phyloP scores from a whole-genome alignment of 1,284 basidiomycete genomes.

The Cryptococcus amylolentus region DNA sequence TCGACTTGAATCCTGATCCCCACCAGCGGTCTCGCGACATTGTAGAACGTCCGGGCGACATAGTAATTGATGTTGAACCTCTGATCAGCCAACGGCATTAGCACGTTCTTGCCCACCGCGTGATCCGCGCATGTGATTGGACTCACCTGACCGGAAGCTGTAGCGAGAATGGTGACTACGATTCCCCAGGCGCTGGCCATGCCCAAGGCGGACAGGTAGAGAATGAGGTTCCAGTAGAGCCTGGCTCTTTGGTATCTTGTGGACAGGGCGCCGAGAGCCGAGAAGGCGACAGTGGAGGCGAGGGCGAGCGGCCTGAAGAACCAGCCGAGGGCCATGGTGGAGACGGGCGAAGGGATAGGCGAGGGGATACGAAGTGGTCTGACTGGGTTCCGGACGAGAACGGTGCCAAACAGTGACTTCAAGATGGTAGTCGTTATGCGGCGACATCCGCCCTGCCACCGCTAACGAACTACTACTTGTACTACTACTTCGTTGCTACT shows the following conservation, averaged over 20 bases:
- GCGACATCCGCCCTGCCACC: no score
- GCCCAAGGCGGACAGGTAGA: constrained; percentile 73
- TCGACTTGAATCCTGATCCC: constrained; percentile 75
- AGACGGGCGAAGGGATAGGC: background rate
- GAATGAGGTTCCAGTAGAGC: constrained; percentile 63
- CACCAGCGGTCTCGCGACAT: constrained; percentile 62
- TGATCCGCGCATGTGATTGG: background rate
- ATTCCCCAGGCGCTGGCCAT: constrained; percentile 74
- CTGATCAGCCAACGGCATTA: constrained; percentile 27
- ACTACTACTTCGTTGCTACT: no score
- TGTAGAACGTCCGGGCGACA: constrained; percentile 82
- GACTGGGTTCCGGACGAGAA: no score
- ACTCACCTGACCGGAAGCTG: constrained; percentile 59
- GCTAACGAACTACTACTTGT: no score
- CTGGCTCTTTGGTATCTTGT: constrained; percentile 37
- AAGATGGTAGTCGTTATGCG: no score
- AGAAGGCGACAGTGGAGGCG: constrained; percentile 41
- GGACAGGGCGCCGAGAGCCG: constrained; percentile 40
- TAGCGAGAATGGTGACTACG: constrained; percentile 66
- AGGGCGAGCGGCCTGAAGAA: constrained; percentile 44
- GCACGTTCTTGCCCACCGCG: background rate
- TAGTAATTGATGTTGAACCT: constrained; percentile 80
- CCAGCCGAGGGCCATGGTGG: constrained; percentile 24
- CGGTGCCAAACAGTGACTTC: no score
- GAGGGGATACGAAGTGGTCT: no score